These are phyloP conservation scores for Penicillium parvum DNA, from an alignment of 495 filamentous ascomycete species.

Conservation along the genomic window DNA sequence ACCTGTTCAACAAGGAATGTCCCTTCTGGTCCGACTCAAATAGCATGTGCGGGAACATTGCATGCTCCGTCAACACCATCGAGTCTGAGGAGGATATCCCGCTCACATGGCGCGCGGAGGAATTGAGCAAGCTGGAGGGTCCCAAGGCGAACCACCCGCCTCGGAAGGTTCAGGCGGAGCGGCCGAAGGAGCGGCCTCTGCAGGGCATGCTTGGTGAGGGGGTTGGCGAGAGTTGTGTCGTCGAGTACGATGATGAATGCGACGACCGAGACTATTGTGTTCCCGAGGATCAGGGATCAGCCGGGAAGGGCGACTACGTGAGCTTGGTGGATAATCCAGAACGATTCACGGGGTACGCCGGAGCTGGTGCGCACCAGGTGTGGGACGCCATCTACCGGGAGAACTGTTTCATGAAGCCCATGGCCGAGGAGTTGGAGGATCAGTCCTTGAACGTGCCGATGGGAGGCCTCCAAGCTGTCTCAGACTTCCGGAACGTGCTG, in stretches of 20 bases:
- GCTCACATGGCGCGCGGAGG: conserved; percentile 81
- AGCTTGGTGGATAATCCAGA: conserved; percentile 91
- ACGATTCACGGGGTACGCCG: conserved; percentile 89
- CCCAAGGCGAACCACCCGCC: conserved; percentile 86
- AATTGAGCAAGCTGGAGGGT: conserved; percentile 88
- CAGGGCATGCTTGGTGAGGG: conserved; percentile 78
- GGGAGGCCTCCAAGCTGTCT: conserved; percentile 60
- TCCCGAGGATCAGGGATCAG: conserved; percentile 85
- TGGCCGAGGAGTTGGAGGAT: conserved; percentile 36
- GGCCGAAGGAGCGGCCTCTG: conserved; percentile 65
- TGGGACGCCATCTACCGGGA: conserved; percentile 97
- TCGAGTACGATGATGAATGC: conserved; percentile 97
- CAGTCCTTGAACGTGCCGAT: conserved; percentile 23
- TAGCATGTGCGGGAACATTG: conserved; percentile 95
- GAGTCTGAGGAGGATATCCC: conserved; percentile 95
- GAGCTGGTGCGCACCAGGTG: conserved; percentile 75
- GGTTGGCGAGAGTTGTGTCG: conserved; percentile 91
- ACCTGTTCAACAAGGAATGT: conserved; percentile 92
- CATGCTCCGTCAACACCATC: conserved; percentile 93
- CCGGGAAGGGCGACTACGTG: conserved; percentile 91
- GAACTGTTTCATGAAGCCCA: conserved; percentile 84
- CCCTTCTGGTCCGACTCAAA: conserved; percentile 94
- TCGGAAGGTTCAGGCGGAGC: conserved; percentile 61
- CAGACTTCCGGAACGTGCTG: conserved; percentile 79
- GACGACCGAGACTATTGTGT: conserved; percentile 97